phyloP scores from a whole-genome alignment of 1,284 basidiomycete genomes.

The Clitocybe nebularis region DNA sequence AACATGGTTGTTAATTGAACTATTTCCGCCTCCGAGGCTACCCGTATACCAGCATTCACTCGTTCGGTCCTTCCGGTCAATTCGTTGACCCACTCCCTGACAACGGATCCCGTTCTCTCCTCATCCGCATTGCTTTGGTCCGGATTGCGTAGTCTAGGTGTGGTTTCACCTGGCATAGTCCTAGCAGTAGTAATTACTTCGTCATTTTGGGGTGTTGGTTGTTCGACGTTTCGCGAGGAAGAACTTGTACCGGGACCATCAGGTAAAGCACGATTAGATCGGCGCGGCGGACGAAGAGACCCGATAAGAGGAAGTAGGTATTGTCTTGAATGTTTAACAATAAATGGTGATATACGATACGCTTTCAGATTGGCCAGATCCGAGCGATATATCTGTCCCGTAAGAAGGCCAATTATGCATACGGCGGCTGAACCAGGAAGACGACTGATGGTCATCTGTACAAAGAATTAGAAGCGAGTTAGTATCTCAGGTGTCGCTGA shows the following conservation, averaged over 20 bases:
- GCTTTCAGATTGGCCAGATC: slow-evolving; percentile 72
- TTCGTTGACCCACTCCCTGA: slow-evolving; percentile 82
- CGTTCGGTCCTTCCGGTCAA: slow-evolving; percentile 62
- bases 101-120: slow-evolving; percentile 42
- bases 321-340: slow-evolving; percentile 48
- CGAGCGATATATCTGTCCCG: slow-evolving; percentile 77
- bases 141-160: slow-evolving; percentile 18
- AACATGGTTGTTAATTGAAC: slow-evolving; percentile 76
- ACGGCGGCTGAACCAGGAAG: slow-evolving; percentile 62
- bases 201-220: slow-evolving; percentile 30
- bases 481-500: slow-evolving; percentile 3
- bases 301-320: slow-evolving; percentile 65
- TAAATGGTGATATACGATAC: slow-evolving; percentile 63
- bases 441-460: slow-evolving; percentile 64
- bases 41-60: slow-evolving; percentile 51
- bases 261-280: slow-evolving; percentile 42
- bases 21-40: slow-evolving; percentile 74
- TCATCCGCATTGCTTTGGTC: slow-evolving; percentile 11
- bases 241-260: slow-evolving; percentile 25
- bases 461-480: slow-evolving; percentile 8
- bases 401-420: slow-evolving; percentile 59
- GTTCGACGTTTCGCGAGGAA: slow-evolving; percentile 15
- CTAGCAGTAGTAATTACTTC: slow-evolving; percentile 59
- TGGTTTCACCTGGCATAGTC: slow-evolving; percentile 22
- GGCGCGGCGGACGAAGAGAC: slow-evolving; percentile 45